Base-by-base conservation (phyloP, 2,329 filamentous ascomycete genomes). In the Trichoderma koningii region DNA sequence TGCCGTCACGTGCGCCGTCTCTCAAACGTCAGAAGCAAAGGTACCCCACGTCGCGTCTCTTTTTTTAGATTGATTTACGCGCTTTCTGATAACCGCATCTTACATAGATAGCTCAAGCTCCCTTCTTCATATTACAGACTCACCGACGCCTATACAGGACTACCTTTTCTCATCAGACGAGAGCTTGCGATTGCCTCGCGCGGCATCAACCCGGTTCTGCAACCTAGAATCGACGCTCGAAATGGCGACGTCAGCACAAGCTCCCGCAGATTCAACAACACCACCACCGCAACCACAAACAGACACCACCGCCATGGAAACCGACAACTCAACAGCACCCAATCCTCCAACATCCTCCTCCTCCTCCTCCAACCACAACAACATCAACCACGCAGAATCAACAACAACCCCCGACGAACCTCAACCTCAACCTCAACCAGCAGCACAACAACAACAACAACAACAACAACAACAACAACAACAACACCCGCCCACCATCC, bases 401-500 rank as follows among this genome's bases (percentile, higher is more conserved):
- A 17, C 34, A 38, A 3, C 10, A 45, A 10, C 4, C 28, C 5
- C 65, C 7, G 9, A 5, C 21, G 17, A 71, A 23, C 78, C 79
- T 7, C 77, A 78, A 78, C 77, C 77, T 23, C 74, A 10, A 34
- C 6, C 14, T 23, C 34, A 41, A 26, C 41, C 51, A 19, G 62
- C 53, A 59, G 64, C 47, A 21, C 50, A 17, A 63, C 30, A n/a
- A 12, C 7, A 34, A 9, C 64, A 3, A 10, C 6, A 28, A 21
- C 71, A 21, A 77, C 79, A 9, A 12, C 7, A 34, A 9, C 64
- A 3, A 12, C 7, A 34, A 9, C 64, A 3, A 10, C 6, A 28
- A 21, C 71, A 21, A 77, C 79, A 9, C 77, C 78, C 77, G 77
- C 26, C 74, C 79, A 77, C 12, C 38, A 73, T 76, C 50, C 77